Evolutionary conservation across 768 basidiomycete genomes (phyloP).

Genomic region (Leucogyrophana mollusca): DNA sequence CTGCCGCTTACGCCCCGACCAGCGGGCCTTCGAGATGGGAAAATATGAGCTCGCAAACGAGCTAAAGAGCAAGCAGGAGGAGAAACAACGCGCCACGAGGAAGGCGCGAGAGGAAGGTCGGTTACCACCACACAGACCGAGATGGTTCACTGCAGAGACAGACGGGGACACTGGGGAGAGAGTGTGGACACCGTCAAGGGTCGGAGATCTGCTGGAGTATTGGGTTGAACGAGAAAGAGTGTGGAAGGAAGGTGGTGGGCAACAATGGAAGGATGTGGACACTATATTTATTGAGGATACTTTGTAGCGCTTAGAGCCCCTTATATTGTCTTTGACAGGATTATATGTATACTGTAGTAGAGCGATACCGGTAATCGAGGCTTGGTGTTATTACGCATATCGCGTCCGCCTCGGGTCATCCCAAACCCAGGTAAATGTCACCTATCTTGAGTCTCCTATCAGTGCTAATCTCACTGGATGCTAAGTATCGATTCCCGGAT

Average conservation of each 20-base stretch:
- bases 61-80: slow-evolving; percentile 80
- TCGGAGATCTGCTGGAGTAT: slow-evolving; percentile 63
- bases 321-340: no score
- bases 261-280: slow-evolving; percentile 68
- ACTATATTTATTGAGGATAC: slow-evolving; percentile 75
- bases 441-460: no score
- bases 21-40: slow-evolving; percentile 91
- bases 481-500: no score
- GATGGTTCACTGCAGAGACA: slow-evolving; percentile 84
- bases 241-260: slow-evolving; percentile 40
- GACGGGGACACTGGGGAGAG: slow-evolving; percentile 90
- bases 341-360: no score
- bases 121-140: slow-evolving; percentile 67
- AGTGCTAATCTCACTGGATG: no score
- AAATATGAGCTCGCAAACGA: slow-evolving; percentile 81
- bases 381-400: no score
- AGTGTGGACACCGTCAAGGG: slow-evolving; percentile 74
- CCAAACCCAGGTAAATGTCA: no score
- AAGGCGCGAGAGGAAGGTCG: slow-evolving; percentile 73
- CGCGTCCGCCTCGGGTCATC: no score
- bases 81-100: slow-evolving; percentile 70
- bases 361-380: no score
- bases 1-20: slow-evolving; percentile 89
- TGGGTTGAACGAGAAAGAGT: slow-evolving; percentile 77
- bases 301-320: no score